Percentiles rank a stretch among this genome's conserved stretches.
Conservation (phyloP, 768 basidiomycete genomes). For the Macrolepiota fuliginosa region DNA sequence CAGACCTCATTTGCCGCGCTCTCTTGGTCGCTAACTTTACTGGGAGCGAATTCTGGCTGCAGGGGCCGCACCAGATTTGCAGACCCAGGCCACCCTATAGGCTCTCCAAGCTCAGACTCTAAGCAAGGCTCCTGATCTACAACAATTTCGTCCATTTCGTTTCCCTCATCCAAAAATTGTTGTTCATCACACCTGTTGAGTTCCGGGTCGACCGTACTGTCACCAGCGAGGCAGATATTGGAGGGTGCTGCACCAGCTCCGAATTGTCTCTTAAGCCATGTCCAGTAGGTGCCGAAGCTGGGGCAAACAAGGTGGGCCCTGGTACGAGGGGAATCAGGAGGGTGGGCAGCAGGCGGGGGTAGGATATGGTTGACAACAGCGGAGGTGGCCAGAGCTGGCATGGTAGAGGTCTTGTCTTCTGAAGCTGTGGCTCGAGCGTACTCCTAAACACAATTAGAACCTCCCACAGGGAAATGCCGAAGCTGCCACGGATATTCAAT, state of each 20-base stretch:
- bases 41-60: constrained; percentile 6
- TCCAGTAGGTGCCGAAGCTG: constrained; percentile 44
- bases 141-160: constrained; percentile 66
- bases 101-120: too few species aligned
- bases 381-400: constrained; percentile 22
- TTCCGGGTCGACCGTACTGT: constrained; percentile 41
- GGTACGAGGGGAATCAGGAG: constrained; percentile 18
- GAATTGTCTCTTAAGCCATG: constrained; percentile 47
- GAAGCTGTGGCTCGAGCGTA: too few species aligned
- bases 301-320: constrained; percentile 36
- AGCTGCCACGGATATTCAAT: too few species aligned
- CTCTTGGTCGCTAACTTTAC: constrained; percentile 31
- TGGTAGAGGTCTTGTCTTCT: too few species aligned
- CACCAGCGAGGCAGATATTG: constrained; percentile 49
- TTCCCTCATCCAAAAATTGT: constrained; percentile 25
- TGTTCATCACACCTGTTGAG: constrained; percentile 21
- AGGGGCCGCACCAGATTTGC: neutral
- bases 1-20: constrained; percentile 22
- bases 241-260: constrained; percentile 55
- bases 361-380: constrained; percentile 29
- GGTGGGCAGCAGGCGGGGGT: constrained; percentile 42
- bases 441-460: too few species aligned
- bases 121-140: constrained; percentile 74
- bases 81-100: constrained; percentile 49
- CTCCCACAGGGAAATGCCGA: too few species aligned